Conservation (phyloP, 2,329 filamentous ascomycete species). For the Cladosporium sp. region DNA sequence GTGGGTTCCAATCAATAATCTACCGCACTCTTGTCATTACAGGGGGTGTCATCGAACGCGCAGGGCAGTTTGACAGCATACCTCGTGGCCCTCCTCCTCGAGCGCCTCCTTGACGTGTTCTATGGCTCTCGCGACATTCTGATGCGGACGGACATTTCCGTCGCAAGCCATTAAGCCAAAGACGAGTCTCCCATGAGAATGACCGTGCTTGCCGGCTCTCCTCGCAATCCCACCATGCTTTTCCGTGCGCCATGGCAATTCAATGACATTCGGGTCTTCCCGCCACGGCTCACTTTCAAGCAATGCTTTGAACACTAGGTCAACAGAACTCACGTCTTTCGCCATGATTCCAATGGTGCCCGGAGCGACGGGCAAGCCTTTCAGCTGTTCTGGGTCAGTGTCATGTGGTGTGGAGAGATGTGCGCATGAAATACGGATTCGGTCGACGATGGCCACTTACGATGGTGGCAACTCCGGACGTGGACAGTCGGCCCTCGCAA, state of each 20-base stretch:
- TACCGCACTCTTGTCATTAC: slow-evolving; percentile 3
- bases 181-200: slow-evolving; percentile 16
- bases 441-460: slow-evolving; percentile 6
- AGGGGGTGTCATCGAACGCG: background rate
- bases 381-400: slow-evolving; percentile 6
- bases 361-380: slow-evolving; percentile 17
- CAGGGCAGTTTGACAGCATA: slow-evolving; percentile 1
- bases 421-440: background rate
- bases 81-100: slow-evolving; percentile 15
- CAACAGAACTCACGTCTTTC: slow-evolving; percentile 4
- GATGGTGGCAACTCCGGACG: slow-evolving; percentile 16
- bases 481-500: slow-evolving; percentile 13
- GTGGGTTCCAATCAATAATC: slow-evolving; percentile 19
- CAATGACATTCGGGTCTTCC: slow-evolving; percentile 12
- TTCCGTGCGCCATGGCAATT: slow-evolving; percentile 20
- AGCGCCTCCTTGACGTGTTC: slow-evolving; percentile 13
- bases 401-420: background rate
- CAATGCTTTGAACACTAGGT: slow-evolving; percentile 13
- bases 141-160: slow-evolving; percentile 16
- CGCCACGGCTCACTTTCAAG: slow-evolving; percentile 14
- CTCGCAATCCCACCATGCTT: slow-evolving; percentile 11
- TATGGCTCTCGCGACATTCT: slow-evolving; percentile 13
- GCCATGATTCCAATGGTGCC: slow-evolving; percentile 19
- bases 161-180: slow-evolving; percentile 19
- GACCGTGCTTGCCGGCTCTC: slow-evolving; percentile 1